Base-by-base conservation (phyloP, 768 basidiomycete genomes). In the Boletus rex-veris region DNA sequence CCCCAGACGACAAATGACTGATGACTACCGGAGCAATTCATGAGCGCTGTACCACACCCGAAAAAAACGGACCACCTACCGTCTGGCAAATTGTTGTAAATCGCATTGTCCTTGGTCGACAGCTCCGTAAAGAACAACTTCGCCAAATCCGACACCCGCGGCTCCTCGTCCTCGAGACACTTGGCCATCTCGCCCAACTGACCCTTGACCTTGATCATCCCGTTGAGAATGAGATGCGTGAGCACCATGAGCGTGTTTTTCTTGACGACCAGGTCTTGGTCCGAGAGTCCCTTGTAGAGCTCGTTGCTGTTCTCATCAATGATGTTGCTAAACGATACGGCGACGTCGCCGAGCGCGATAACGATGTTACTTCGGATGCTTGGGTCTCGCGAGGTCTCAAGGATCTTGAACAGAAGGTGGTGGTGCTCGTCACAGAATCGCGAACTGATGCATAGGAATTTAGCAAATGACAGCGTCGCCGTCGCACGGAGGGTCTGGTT, bases 111-210 rank as follows among this genome's bases (percentile, higher is more conserved):
- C 74, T 98, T 99, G 26, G 92, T 94, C 33, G 92, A 88, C 48
- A 99, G 73, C 66, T 98, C 95, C 19, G 84, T 89, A 77, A 99
- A 99, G 83, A 99, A 99, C 46, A 99, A 69, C 71, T 94, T 96
- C n/a, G 97, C 96, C 37, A 99, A 79, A 63, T 98, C 96, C 16
- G 90, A 83, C 54, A 99, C 88, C 14, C 96, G 74, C 43, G 78
- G 78, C 53, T 98, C 96, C 21, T 81, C 77, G 70, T 98, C 96
- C 73, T 98, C 94, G 7, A 98, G 73, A 67, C 97, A 98, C 72
- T 99, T 98, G n/a, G 96, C 97, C 96, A 99, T 98, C 78, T 99
- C 97, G 16, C 97, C 97, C 7, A 99, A 78, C 68, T 99, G 96
- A 2, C 97, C 97, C 73, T 99, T 98, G 61, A 98, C 95, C 72